Base-by-base conservation (phyloP, 306 rosid genomes). In the Trichosanthes truncata region DNA sequence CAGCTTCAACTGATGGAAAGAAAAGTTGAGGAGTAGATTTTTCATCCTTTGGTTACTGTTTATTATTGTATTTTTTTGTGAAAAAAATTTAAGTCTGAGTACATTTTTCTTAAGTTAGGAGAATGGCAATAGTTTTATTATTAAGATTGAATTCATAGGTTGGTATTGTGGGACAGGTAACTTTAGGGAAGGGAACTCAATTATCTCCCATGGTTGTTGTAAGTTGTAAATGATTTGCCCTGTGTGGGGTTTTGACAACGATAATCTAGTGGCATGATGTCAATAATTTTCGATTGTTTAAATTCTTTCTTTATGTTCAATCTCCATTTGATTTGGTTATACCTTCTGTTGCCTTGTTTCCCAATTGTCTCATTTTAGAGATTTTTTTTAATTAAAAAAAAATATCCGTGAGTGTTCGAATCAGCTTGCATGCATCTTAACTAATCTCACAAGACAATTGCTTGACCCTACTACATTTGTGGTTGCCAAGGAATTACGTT, bases 101-200 rank as follows among this genome's bases (percentile, higher is more conserved):
- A 9, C 38, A 51, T 51, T 51, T 74, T 49, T 74, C 59, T 26
- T 4, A 74, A 74, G 78, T 49, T 74, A 74, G 78, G 61, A 74
- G 78, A 31, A 18, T 49, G 45, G 46, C 15, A n/a, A 74, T 74
- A 74, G 78, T 41, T 74, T 51, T 74, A 51, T 31, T 49, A 74
- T 31, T 29, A 18, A 48, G 78, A 51, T 51, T 74, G 46, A 51
- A 51, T 74, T 74, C 15, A 3, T 74, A 74, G 46, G 62, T 74
- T 74, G 43, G 46, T 51, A n/a, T 49, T 74, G 78, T 74, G 78
- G 48, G 62, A 74, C 78, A 74, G 41, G 20, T 46, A 7, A 48
- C 25, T 25, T 73, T 73, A 73, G 78, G 78, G 41, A 48, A 73
- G 78, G 78, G 43, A 74, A 74, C 46, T 74, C 31, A 74, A 31